Base-by-base conservation (phyloP, 2,329 filamentous ascomycete species). In the Cladosporium sp. region DNA sequence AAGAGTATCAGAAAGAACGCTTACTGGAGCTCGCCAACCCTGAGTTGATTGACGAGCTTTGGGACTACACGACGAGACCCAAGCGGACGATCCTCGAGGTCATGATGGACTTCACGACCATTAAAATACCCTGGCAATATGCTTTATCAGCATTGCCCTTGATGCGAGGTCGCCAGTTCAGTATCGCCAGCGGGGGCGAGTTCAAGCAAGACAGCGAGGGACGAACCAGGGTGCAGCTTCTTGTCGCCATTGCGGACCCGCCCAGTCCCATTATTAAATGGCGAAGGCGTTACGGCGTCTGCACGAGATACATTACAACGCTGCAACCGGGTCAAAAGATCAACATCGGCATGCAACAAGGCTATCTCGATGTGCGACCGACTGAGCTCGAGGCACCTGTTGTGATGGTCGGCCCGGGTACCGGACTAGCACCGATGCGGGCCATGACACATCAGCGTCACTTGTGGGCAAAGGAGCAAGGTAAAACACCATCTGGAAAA, bases 31-130 rank as follows among this genome's bases (percentile, higher is more conserved):
- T 98, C 62, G 84, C 84, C 1, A 81, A 86, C 61, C 83, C 89
- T 0, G 80, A 86, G 43, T 88, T 85, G 61, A 82, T 92, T 5
- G 90, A 97, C 61, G 93, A 98, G 61, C 85, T 95, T 52, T 97
- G 89, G 72, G 92, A 98, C 71, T 98, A 98, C 66, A 93, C 93
- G 1, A 91, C 91, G 0, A 84, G 93, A 8, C 88, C 92, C 0
- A 85, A 90, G 33, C 85, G 93, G 33, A 95, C 87, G 54, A 95
- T 97, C 53, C 75, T 98, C 5, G 93, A 98, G 70, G 86, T 95
- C 3, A 78, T 98, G 28, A 84, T 92, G 53, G 93, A 98, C 61
- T 98, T 98, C 62, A 80, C 86, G 40, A 85, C 82, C 0, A 86
- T 97, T 51, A 85, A 84, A 56, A 82, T 98, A 2, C 91, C 93